These are phyloP conservation scores for Neolentinus lepideus DNA, from an alignment of 1,284 basidiomycete species.

Conservation along the genomic window DNA sequence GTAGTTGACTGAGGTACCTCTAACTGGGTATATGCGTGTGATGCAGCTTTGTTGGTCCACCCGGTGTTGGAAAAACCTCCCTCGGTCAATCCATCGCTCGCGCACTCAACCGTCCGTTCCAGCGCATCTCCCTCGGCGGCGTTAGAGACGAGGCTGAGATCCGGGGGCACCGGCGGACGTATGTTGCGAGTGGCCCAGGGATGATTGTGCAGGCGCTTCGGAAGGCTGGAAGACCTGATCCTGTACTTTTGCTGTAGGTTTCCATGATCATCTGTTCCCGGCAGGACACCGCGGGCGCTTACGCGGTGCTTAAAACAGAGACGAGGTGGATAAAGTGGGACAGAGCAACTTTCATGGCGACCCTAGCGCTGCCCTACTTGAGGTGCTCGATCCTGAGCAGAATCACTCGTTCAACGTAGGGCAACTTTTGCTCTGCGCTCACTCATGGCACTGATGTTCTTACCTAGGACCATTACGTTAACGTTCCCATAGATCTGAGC, in stretches of 20 bases:
- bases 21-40: background rate
- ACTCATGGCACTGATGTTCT: background rate
- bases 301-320: constrained; percentile 30
- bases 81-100: constrained; percentile 84
- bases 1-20: background rate
- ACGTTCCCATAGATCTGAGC: constrained; percentile 84
- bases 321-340: constrained; percentile 87
- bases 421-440: constrained; percentile 8
- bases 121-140: constrained; percentile 88
- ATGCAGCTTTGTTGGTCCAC: constrained; percentile 70
- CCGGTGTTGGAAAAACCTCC: constrained; percentile 81
- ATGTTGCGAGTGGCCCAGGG: constrained; percentile 83
- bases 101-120: constrained; percentile 80
- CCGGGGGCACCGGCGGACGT: constrained; percentile 84
- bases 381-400: constrained; percentile 90
- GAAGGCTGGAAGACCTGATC: constrained; percentile 78
- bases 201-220: constrained; percentile 84
- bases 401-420: constrained; percentile 77
- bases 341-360: constrained; percentile 86
- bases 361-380: constrained; percentile 80
- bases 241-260: constrained; percentile 71
- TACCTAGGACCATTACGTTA: constrained; percentile 81
- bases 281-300: background rate
- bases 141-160: constrained; percentile 91
- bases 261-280: constrained; percentile 14